Conservation (phyloP, 2,329 filamentous ascomycete genomes). For the Tolypocladium tundrense region DNA sequence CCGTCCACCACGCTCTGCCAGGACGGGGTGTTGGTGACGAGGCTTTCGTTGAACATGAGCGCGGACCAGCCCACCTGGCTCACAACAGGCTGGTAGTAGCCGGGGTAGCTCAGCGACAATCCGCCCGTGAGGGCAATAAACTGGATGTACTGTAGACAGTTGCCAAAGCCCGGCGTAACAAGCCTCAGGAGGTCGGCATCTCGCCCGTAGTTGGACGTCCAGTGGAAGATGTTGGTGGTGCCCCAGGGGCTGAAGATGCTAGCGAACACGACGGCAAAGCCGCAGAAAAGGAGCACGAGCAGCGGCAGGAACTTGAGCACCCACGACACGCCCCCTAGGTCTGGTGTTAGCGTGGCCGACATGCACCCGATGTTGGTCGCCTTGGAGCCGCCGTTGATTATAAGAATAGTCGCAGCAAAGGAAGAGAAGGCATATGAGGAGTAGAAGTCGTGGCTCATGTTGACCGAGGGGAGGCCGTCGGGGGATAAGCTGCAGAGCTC, state of each 20-base stretch:
- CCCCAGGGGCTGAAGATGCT: conserved; percentile 92
- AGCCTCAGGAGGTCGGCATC: conserved; percentile 85
- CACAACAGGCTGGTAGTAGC: conserved; percentile 85
- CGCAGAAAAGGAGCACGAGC: conserved; percentile 68
- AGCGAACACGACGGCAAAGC: conserved; percentile 71
- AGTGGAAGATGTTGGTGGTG: conserved; percentile 78
- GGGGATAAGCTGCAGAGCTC: conserved; percentile 19
- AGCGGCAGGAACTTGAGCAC: conserved; percentile 69
- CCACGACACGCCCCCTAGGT: conserved; percentile 60
- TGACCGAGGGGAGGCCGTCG: conserved; percentile 58
- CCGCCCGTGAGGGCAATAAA: conserved; percentile 84
- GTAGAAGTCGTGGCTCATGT: conserved; percentile 60
- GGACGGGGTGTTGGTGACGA: conserved; percentile 59
- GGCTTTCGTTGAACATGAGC: conserved; percentile 87
- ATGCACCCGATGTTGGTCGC: conserved; percentile 66
- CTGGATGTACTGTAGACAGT: conserved; percentile 95
- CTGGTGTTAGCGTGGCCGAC: conserved; percentile 72
- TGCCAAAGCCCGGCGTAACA: conserved; percentile 91
- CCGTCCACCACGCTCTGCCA: conserved; percentile 66
- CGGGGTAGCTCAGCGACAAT: conserved; percentile 79
- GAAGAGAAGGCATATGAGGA: conserved; percentile 84
- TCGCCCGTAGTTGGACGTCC: conserved; percentile 95
- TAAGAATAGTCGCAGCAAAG: conserved; percentile 59
- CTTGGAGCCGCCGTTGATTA: conserved; percentile 62
- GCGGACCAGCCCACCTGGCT: conserved; percentile 83